Base-by-base conservation (phyloP, 352 stramenopile genomes). In the Phytophthora uliginosa region DNA sequence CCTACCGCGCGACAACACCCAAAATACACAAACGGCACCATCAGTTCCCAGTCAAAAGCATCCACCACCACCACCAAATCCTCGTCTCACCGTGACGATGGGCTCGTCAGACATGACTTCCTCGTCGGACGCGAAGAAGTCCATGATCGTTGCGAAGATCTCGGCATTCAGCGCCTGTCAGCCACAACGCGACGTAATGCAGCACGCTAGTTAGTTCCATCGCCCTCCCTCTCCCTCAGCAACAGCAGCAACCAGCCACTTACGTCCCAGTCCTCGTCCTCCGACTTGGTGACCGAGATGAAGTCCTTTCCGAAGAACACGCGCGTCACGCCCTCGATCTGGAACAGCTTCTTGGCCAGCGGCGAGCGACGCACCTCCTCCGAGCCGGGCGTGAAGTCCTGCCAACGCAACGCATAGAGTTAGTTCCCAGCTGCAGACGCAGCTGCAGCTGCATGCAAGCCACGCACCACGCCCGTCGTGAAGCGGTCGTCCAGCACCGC, bases 291-390 rank as follows among this genome's bases (percentile, higher is more conserved):
- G 47, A 99, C 86, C 12, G 98, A 99, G 26, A 99, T 95, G 77
- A 99, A 99, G 63, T 99, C 95, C 65, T 95, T 93, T 58, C 98
- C 98, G 55, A 99, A 94, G 79, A 99, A 99, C 17, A 99, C 95
- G 40, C 95, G 95, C 66, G 92, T 96, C 31, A 99, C 89, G 22
- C 97, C 96, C 26, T 99, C 92, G 70, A 99, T 97, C 64, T 97
- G 86, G 72, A 99, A 99, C 17, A 99, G 79, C 65, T 97, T 88
- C 84, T 98, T 98, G 22, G 96, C 97, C 24, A 99, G 80, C 18
- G 97, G 92, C 51, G 97, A 99, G 55, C 93, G 92, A 31, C 92
- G 80, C 59, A 98, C 84, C 54, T 98, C 92, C 38, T 95, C 83
- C 63, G 93, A 92, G 5, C 70, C 77, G 33, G 87, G 89, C 54